Percentiles rank a stretch among this genome's conserved stretches.
Evolutionary conservation across 2,329 filamentous ascomycete species (phyloP).

Genomic region (Colletotrichum australisinense): DNA sequence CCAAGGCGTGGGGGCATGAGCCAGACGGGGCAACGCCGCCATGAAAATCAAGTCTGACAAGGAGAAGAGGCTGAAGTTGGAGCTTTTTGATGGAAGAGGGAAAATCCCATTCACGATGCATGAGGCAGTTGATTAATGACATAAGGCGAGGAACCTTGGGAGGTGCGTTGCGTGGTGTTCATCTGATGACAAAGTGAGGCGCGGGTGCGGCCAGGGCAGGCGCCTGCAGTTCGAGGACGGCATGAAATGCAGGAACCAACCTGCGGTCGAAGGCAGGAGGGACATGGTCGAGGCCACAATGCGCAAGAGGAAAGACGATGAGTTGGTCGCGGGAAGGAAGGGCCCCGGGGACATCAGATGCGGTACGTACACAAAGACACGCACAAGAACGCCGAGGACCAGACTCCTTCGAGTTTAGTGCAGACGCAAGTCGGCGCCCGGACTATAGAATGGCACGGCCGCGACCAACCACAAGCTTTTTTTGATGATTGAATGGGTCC

Average conservation of each 20-base stretch:
- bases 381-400: not conserved
- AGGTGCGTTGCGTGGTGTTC: not conserved
- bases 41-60: not conserved
- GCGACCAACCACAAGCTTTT: conserved; percentile 31
- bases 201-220: not conserved
- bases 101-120: not conserved
- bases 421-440: not conserved
- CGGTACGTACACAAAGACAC: not conserved
- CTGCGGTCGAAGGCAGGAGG: not conserved
- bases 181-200: not conserved
- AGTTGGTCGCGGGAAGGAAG: conserved; percentile 4
- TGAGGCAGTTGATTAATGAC: not conserved
- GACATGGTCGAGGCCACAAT: not conserved
- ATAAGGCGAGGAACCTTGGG: not conserved
- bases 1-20: conserved; percentile 23
- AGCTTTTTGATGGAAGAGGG: not conserved
- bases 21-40: not conserved
- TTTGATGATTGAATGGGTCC: not conserved
- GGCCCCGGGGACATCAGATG: not conserved
- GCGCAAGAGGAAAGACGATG: not conserved
- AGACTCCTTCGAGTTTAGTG: not conserved
- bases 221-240: not conserved
- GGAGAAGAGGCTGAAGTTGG: not conserved
- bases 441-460: conserved; percentile 9
- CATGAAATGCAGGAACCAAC: conserved; percentile 18